Evolutionary conservation across 1,139 yeast genomes (phyloP).

Genomic region (Debaryomycetaceae sp.): DNA sequence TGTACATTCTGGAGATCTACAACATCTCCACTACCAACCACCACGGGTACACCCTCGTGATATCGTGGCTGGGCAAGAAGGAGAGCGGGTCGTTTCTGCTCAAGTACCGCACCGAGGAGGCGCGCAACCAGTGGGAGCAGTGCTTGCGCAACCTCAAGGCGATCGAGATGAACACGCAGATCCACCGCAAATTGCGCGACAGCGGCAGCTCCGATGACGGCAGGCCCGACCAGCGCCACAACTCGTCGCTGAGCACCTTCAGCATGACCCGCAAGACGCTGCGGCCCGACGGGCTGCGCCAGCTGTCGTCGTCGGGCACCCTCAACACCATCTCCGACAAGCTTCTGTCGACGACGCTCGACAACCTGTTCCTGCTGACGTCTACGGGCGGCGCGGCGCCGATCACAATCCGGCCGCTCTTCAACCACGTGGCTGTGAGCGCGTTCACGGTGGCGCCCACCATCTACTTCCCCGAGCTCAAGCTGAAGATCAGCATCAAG

Average conservation of each 20-base stretch:
- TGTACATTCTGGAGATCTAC: constrained; percentile 63
- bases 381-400: constrained; percentile 6
- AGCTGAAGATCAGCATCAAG: constrained; percentile 33
- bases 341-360: constrained; percentile 12
- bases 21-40: constrained; percentile 41
- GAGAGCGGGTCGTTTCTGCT: constrained; percentile 73
- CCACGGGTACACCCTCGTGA: constrained; percentile 53
- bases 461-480: constrained; percentile 45
- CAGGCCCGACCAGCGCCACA: constrained; percentile 33
- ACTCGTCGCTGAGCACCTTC: constrained; percentile 42
- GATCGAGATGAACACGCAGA: constrained; percentile 38
- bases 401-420: constrained; percentile 48
- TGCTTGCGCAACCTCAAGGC: constrained; percentile 47
- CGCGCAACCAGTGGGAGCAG: constrained; percentile 65
- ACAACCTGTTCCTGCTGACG: constrained; percentile 17
- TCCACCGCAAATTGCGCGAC: constrained; percentile 36
- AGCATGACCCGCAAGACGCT: constrained; percentile 32
- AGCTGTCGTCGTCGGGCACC: constrained; percentile 22
- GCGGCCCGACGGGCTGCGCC: constrained; percentile 7
- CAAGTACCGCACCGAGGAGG: constrained; percentile 66
- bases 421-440: constrained; percentile 36
- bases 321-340: constrained; percentile 8
- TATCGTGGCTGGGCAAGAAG: constrained; percentile 76
- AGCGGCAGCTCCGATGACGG: constrained; percentile 6
- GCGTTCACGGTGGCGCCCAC: constrained; percentile 40